Evolutionary conservation across 1,284 basidiomycete genomes (phyloP), one percentile per base, ranked within the genome.

Genomic region (Ceratobasidium sp.): DNA sequence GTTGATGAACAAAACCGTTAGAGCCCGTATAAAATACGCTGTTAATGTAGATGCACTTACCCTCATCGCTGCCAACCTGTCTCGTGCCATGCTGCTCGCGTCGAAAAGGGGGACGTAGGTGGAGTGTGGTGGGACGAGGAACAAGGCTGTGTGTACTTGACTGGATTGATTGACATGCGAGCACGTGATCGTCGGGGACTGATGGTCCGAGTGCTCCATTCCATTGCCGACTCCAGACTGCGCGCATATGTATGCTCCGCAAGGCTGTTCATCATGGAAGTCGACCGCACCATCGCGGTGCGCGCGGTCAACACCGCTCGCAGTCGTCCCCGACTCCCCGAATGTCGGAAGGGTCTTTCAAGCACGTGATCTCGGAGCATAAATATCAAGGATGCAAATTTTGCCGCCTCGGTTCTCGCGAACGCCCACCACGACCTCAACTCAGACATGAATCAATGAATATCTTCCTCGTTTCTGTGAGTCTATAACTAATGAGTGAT

Each of bases 1-100:
- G 36, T 41, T 41, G 11, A 41, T 41, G 36, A 4, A 17, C 29
- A 44, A n/a, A 59, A 31, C 29, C 2, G 53, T 63, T 73, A 60
- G 47, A 57, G 15, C 27, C 19, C 24, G 29, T 33, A 6, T 4
- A 24, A 15, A 44, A 33, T 27, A 54, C 11, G 11, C 4, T 41
- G 14, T 60, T 73, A 29, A 19, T 4, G 29, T 2, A 29, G 7
- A 19, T 11, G 24, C 15, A 48, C 69, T 73, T 29, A 73, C 69
- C 69, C 69, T 50, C 47, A 50, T 62, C 36, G 69, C 69, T 73
- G 69, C 69, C 69, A 73, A 45, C 62, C 69, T 60, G 44, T 73
- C 69, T 17, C 63, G 63, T 19, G 69, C 59, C 69, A 73, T 73
- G 1, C 33, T 54, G 47, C 31, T 44, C 1, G 11, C 2, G 47